These are phyloP conservation scores for Pseudoperonospora humuli DNA, from an alignment of 352 stramenopile species.

Conservation along the genomic window DNA sequence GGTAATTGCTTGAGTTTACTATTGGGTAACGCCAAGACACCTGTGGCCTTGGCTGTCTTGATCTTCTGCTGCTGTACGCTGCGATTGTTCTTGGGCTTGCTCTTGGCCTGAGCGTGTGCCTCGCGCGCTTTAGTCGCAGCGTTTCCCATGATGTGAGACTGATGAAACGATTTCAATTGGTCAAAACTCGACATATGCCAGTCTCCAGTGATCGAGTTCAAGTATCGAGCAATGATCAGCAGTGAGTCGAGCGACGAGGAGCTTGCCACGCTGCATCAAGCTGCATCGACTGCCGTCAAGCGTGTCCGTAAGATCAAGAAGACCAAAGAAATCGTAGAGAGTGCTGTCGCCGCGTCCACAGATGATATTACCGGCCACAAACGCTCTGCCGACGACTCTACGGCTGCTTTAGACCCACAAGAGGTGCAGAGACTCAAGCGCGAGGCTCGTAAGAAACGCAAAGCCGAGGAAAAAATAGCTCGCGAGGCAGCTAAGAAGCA, in stretches of 20 bases:
- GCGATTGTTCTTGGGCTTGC: conserved; percentile 75
- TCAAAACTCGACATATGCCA: not conserved
- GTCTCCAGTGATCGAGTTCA: conserved; percentile 10
- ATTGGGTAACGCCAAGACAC: conserved; percentile 58
- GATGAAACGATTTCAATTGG: conserved; percentile 6
- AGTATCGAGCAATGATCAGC: conserved; percentile 56
- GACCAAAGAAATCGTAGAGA: conserved; percentile 14
- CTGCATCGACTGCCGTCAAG: conserved; percentile 21
- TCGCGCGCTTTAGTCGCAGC: conserved; percentile 57
- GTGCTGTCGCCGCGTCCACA: not conserved
- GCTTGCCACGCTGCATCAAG: conserved; percentile 58
- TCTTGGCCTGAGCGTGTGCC: conserved; percentile 57
- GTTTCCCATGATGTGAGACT: too few relatives aligned
- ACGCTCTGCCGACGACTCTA: conserved; percentile 4
- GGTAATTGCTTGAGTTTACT: conserved; percentile 77
- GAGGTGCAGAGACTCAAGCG: conserved; percentile 37
- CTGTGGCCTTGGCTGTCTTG: conserved; percentile 43
- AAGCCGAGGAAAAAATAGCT: conserved; percentile 42
- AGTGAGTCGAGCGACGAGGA: conserved; percentile 87
- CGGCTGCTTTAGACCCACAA: conserved; percentile 6
- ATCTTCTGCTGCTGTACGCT: conserved; percentile 77
- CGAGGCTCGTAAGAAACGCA: conserved; percentile 64
- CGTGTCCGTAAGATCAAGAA: conserved; percentile 24
- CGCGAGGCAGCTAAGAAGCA: conserved; percentile 33
- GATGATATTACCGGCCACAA: conserved; percentile 10